Conservation (phyloP, 495 filamentous ascomycete species). For the Usnea hakonensis region DNA sequence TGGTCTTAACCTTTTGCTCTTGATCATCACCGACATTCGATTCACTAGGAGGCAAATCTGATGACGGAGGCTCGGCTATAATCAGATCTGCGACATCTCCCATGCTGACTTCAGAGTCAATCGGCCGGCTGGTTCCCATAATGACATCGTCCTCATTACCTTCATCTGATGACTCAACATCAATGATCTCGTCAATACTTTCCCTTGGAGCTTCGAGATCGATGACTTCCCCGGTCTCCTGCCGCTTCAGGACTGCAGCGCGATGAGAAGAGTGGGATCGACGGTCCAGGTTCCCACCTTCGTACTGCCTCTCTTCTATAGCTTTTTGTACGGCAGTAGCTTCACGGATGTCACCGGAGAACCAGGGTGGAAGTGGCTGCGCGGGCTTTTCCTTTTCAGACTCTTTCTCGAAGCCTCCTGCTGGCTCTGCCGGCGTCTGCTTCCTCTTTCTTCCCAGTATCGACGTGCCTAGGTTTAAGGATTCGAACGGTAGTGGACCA, state of each 20-base stretch:
- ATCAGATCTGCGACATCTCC: constrained; percentile 36
- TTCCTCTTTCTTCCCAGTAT: constrained; percentile 47
- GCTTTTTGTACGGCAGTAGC: constrained; percentile 31
- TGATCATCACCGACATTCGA: not conserved
- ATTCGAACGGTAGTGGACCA: constrained; percentile 86
- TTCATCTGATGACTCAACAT: constrained; percentile 35
- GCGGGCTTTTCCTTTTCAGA: constrained; percentile 41
- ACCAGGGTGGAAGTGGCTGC: constrained; percentile 79
- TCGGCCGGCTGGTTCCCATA: constrained; percentile 39
- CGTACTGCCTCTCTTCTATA: constrained; percentile 24
- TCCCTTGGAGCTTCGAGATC: constrained; percentile 34
- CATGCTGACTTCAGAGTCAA: constrained; percentile 31
- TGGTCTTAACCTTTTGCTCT: not conserved
- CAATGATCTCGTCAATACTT: constrained; percentile 34
- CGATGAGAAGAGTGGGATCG: constrained; percentile 16
- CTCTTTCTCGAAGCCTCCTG: constrained; percentile 63
- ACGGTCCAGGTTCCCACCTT: constrained; percentile 23
- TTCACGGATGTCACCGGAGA: constrained; percentile 41
- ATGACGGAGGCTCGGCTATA: constrained; percentile 35
- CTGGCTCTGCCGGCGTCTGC: constrained; percentile 40
- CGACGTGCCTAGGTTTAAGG: constrained; percentile 59
- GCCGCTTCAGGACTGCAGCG: constrained; percentile 34
- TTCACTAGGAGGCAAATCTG: not conserved
- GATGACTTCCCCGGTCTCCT: constrained; percentile 39
- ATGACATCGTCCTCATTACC: constrained; percentile 42